These are phyloP conservation scores for Suhomyces sp. DNA, from an alignment of 805 yeast species.

Conservation along the genomic window DNA sequence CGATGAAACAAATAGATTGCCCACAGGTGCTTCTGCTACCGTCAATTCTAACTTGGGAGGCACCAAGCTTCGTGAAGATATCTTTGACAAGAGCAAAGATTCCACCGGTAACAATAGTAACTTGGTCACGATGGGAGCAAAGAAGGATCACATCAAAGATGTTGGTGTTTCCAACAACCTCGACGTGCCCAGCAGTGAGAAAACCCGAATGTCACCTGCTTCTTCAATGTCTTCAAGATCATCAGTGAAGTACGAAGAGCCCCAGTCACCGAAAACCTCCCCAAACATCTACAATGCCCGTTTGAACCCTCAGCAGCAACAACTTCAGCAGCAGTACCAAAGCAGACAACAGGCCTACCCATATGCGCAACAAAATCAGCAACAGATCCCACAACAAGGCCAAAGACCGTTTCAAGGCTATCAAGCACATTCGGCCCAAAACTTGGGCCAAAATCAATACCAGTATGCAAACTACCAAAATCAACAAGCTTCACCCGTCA, in stretches of 20 bases:
- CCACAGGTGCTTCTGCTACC: not conserved
- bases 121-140: slow-evolving; percentile 9
- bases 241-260: slow-evolving; percentile 32
- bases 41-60: slow-evolving; percentile 4
- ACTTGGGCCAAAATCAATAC: slow-evolving; percentile 10
- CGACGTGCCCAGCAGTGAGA: slow-evolving; percentile 5
- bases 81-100: slow-evolving; percentile 25
- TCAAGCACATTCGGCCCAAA: slow-evolving; percentile 8
- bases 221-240: slow-evolving; percentile 35
- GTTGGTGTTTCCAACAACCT: slow-evolving; percentile 6
- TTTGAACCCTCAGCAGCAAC: slow-evolving; percentile 8
- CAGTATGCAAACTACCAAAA: slow-evolving; percentile 11
- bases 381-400: not conserved
- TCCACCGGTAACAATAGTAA: slow-evolving; percentile 3
- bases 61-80: slow-evolving; percentile 34
- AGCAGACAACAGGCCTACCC: slow-evolving; percentile 4
- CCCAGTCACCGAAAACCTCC: slow-evolving; percentile 41
- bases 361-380: slow-evolving; percentile 4
- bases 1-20: slow-evolving; percentile 6
- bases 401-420: slow-evolving; percentile 12
- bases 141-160: slow-evolving; percentile 14
- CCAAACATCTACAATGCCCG: slow-evolving; percentile 19
- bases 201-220: slow-evolving; percentile 28
- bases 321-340: slow-evolving; percentile 9
- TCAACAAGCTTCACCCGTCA: slow-evolving; percentile 4